Base-by-base conservation (phyloP, 2,329 filamentous ascomycete genomes). In the Claviceps sp. region DNA sequence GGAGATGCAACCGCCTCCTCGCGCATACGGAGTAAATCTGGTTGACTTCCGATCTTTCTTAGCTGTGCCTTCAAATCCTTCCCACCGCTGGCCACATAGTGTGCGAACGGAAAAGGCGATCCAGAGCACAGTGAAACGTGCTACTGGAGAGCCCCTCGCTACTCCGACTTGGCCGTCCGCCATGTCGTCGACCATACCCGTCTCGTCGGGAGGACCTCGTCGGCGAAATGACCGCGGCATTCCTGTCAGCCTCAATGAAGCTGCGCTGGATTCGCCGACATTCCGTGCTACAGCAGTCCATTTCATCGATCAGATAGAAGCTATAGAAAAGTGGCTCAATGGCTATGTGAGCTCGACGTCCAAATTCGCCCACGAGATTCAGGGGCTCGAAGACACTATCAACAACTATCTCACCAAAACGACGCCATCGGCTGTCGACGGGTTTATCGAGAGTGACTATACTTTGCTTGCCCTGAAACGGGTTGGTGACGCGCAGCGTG, bases 361-460 rank as follows among this genome's bases (percentile, higher is more conserved):
- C 47, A 79, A 75, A 62, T 68, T 82, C 38, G 70, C 76, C 2
- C 75, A 79, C 66, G 78, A 81, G 64, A 77, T 94, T 55, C 74
- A 80, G 49, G 77, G 80, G 2, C 77, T 98, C 57, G 93, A 98
- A 64, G 80, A 84, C 52, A 78, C 85, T 9, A 82, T 96, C 61
- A 86, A 86, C 65, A 74, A 72, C 51, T 93, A 93, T 63, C 74
- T 96, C 18, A 72, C 81, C 55, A 84, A 86, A 58, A 84, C 87
- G 34, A 78, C 84, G n/a, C 87, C 88, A 26, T 78, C 82, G 52
- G 75, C 89, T 52, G 88, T 86, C 54, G 90, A 96, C 67, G 85
- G 86, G 51, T 79, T 91, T 50, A 76, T 98, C 63, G 93, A 98
- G 65, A 89, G 95, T 70, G 93, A 98, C 70, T 97, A 97, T 67